Evolutionary conservation across 2,329 filamentous ascomycete species (phyloP).

Genomic region (Trichoderma brevicompactum): DNA sequence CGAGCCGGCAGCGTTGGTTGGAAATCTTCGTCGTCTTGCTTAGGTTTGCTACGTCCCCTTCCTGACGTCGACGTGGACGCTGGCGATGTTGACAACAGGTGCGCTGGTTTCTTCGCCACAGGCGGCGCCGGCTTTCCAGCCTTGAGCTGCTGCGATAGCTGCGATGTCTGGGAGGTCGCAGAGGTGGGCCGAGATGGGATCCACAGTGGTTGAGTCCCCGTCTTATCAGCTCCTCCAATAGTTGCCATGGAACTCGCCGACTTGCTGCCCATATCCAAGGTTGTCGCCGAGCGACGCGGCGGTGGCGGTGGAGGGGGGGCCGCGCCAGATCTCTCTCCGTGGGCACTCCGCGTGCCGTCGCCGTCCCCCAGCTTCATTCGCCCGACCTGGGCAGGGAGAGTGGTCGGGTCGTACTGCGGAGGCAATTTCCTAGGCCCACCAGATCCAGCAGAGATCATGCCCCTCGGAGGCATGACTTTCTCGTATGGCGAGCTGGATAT

Average conservation of each 20-base stretch:
- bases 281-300: constrained; percentile 48
- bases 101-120: constrained; percentile 66
- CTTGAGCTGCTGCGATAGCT: constrained; percentile 40
- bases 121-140: constrained; percentile 54
- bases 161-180: constrained; percentile 42
- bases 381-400: constrained; percentile 52
- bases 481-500: constrained; percentile 65
- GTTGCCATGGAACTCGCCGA: constrained; percentile 30
- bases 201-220: constrained; percentile 38
- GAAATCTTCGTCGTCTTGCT: constrained; percentile 31
- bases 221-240: constrained; percentile 30
- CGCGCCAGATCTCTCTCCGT: constrained; percentile 30
- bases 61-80: constrained; percentile 30
- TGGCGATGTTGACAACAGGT: constrained; percentile 47
- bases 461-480: constrained; percentile 56
- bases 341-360: constrained; percentile 31
- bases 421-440: constrained; percentile 57
- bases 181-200: constrained; percentile 42
- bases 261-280: constrained; percentile 27
- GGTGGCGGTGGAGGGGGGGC: constrained; percentile 53
- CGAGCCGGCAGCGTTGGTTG: constrained; percentile 26
- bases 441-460: constrained; percentile 50
- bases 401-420: constrained; percentile 54
- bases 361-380: constrained; percentile 51
- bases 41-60: constrained; percentile 20